These are phyloP conservation scores for Lipomyces yamadae DNA, from an alignment of 805 yeast species.

Conservation along the genomic window DNA sequence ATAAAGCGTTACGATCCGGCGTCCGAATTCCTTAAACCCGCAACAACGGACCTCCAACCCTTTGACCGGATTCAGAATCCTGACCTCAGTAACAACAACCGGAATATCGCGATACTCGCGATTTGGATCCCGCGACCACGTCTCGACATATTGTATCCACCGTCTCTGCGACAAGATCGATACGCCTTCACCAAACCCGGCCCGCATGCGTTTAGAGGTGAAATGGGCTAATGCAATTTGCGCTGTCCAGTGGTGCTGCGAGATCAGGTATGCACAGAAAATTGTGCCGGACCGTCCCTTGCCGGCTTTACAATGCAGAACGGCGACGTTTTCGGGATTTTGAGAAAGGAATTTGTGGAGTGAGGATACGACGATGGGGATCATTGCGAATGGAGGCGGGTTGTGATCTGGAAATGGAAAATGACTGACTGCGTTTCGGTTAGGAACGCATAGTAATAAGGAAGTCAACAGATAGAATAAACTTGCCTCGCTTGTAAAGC, in stretches of 20 bases:
- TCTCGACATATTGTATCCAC: slow-evolving; percentile 64
- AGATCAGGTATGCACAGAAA: slow-evolving; percentile 72
- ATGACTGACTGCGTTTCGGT: slow-evolving; percentile 44
- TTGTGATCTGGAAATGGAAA: slow-evolving; percentile 78
- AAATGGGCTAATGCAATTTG: slow-evolving; percentile 59
- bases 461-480: background rate
- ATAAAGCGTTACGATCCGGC: slow-evolving; percentile 29
- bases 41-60: slow-evolving; percentile 38
- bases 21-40: slow-evolving; percentile 36
- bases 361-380: slow-evolving; percentile 53
- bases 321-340: slow-evolving; percentile 56
- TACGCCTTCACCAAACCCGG: slow-evolving; percentile 66
- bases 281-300: slow-evolving; percentile 89
- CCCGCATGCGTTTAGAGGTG: slow-evolving; percentile 61
- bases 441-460: background rate
- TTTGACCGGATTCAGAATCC: slow-evolving; percentile 31
- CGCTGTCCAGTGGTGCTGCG: slow-evolving; percentile 48
- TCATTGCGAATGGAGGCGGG: slow-evolving; percentile 65
- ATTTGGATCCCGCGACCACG: slow-evolving; percentile 39
- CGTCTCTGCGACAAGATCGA: slow-evolving; percentile 71
- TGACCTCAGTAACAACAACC: slow-evolving; percentile 36
- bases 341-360: slow-evolving; percentile 52
- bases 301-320: slow-evolving; percentile 88
- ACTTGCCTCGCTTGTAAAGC: slow-evolving; percentile 41
- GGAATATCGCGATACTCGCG: slow-evolving; percentile 34